Base-by-base conservation (phyloP, 345 rosid genomes). In the Noccaea caerulescens region DNA sequence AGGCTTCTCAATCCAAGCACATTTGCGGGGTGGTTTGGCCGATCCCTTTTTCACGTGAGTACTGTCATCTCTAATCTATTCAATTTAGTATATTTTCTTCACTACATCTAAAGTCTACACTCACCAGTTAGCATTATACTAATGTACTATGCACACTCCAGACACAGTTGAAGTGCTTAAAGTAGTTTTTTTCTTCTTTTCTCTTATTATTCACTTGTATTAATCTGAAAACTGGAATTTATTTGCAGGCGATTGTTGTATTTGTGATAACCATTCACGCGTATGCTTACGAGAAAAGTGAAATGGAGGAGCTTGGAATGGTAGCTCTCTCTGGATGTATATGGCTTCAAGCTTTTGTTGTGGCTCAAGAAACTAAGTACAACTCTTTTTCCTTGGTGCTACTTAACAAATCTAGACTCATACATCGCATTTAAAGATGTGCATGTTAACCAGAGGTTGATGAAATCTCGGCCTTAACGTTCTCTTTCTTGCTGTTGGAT, bases 1-100 rank as follows among this genome's bases (percentile, higher is more conserved):
- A 94, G 99, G 93, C 96, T 94, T 80, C 89, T 94, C 43, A 94
- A 94, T 82, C 99, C 98, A 32, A 89, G 98, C 84, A 89, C 98
- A 68, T 94, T 94, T 72, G 98, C 99, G 12, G 98, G 99, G 51
- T 94, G 99, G 99, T 94, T 94, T 81, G 98, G 99, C 33, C 90
- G 97, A 68, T 88, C 99, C 13, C 88, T 91, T 27, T 94, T 89
- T 72, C 97, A 91, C 83, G 97, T 90, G 76, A 84, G 96, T 84
- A 44, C 58, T 63, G 8, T 69, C 16, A 13, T 45, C 52, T 75
- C 12, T 6, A 41, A 3, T 57, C 16, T 34, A 65, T 8, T 54
- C 27, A 13, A 23, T 6, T 23, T 14, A 45, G n/a, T 72, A 37
- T 23, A 45, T 8, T 33, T 2, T 71, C 18, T 44, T 10, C 43